phyloP scores from a whole-genome alignment of 2,329 filamentous ascomycete genomes.

The Dissoconium aciculare region DNA sequence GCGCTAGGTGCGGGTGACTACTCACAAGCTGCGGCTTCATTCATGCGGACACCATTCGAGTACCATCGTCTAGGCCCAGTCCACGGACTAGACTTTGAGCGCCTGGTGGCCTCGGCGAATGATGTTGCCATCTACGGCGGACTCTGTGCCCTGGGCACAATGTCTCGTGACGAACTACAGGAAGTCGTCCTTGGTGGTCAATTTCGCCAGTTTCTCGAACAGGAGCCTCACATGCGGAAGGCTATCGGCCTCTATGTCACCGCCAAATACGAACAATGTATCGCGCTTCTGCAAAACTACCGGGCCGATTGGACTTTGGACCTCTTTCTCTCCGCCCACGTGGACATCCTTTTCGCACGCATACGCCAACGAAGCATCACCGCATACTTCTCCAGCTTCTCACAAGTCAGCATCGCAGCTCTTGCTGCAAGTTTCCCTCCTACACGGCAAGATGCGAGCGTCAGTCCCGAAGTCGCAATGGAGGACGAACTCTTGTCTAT shows the following conservation, averaged over 20 bases:
- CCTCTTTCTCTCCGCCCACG: conserved; percentile 54
- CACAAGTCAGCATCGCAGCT: conserved; percentile 64
- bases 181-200: conserved; percentile 61
- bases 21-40: conserved; percentile 53
- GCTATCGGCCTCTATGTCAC: conserved; percentile 81
- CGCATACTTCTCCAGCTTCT: conserved; percentile 85
- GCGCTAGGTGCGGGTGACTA: conserved; percentile 43
- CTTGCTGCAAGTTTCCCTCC: conserved; percentile 61
- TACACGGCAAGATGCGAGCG: conserved; percentile 2
- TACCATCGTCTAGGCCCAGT: conserved; percentile 29
- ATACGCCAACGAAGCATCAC: conserved; percentile 87
- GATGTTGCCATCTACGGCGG: conserved; percentile 88
- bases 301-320: conserved; percentile 81
- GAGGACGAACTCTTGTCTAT: conserved; percentile 62
- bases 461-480: conserved; percentile 35
- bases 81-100: conserved; percentile 44
- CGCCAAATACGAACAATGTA: conserved; percentile 73
- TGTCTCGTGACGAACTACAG: conserved; percentile 66
- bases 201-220: conserved; percentile 78
- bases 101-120: conserved; percentile 62
- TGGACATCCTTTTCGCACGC: conserved; percentile 52
- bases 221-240: conserved; percentile 86
- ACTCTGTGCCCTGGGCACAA: conserved; percentile 75
- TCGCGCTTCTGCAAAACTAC: conserved; percentile 69
- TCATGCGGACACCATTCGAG: conserved; percentile 47